phyloP scores from a whole-genome alignment of 768 basidiomycete species.

The Suillus americanus region DNA sequence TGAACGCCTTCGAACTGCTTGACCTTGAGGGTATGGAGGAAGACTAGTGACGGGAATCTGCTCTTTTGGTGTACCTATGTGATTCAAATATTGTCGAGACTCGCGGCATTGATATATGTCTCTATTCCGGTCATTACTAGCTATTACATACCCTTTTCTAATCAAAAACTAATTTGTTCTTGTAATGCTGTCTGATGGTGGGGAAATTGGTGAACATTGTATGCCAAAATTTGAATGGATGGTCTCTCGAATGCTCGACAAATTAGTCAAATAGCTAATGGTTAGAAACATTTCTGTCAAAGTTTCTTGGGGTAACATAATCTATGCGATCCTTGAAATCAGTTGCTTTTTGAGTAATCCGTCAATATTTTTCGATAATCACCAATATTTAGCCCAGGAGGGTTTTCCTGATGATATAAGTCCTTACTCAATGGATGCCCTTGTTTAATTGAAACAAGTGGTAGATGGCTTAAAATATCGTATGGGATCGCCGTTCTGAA shows the following conservation, averaged over 20 bases:
- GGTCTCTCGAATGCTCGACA: background rate
- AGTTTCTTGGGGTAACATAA: background rate
- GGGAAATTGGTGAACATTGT: background rate
- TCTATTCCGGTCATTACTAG: background rate
- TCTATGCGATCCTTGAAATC: background rate
- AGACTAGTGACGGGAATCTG: too few relatives aligned
- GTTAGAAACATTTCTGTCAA: background rate
- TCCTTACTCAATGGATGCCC: too few relatives aligned
- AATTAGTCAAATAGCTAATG: background rate
- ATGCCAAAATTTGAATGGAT: background rate
- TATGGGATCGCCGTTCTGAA: too few relatives aligned
- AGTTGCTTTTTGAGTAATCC: background rate
- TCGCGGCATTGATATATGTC: background rate
- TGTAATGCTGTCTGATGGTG: background rate
- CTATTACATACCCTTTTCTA: slow-evolving; percentile 1
- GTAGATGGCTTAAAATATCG: too few relatives aligned
- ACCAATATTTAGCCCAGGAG: background rate
- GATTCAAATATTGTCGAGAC: background rate
- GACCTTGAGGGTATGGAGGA: too few relatives aligned
- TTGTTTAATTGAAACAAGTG: too few relatives aligned
- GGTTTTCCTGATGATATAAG: background rate
- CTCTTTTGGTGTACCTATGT: background rate
- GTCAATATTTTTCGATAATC: background rate
- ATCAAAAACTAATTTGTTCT: background rate
- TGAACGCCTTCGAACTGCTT: too few relatives aligned